Percentiles rank a stretch among this genome's conserved stretches.
Conservation (phyloP, 192 early-diverging fungal species). For the Coemansia sp. region DNA sequence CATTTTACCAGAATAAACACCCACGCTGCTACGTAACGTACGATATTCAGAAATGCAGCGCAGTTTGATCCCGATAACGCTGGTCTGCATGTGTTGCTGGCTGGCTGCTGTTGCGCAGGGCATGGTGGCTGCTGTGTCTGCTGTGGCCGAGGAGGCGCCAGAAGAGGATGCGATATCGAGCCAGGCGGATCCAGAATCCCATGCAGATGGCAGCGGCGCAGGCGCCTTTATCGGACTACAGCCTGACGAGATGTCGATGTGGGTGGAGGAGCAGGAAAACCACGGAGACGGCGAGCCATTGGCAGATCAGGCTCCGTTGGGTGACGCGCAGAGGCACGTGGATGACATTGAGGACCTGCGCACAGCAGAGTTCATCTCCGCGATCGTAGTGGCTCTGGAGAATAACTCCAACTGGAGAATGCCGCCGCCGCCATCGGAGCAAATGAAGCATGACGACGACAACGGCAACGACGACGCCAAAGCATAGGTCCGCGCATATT, state of each 20-base stretch:
- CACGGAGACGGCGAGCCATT: conserved; percentile 5
- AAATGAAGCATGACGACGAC: background rate
- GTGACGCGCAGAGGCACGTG: background rate
- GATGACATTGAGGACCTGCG: conserved; percentile 23
- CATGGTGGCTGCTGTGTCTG: background rate
- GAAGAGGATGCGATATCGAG: background rate
- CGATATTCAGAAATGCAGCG: background rate
- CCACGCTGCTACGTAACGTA: background rate
- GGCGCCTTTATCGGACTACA: conserved; percentile 31
- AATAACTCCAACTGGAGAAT: conserved; percentile 2
- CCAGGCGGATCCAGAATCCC: background rate
- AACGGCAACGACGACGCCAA: background rate
- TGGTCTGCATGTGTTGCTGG: conserved; percentile 11
- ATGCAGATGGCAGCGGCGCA: background rate
- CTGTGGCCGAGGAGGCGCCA: background rate
- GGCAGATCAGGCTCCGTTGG: conserved; percentile 4
- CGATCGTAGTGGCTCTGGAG: conserved; percentile 33
- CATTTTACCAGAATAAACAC: background rate
- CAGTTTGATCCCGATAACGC: background rate
- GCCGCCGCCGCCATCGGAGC: conserved; percentile 1
- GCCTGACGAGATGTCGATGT: conserved; percentile 37
- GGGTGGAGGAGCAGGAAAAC: conserved; percentile 20
- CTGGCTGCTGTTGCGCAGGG: conserved; percentile 11
- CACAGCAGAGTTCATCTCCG: conserved; percentile 38
- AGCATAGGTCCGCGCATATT: background rate